Percentiles rank a stretch among this genome's conserved stretches.
phyloP scores from a whole-genome alignment of 345 rosid genomes.

The Eucalyptus coolabah region DNA sequence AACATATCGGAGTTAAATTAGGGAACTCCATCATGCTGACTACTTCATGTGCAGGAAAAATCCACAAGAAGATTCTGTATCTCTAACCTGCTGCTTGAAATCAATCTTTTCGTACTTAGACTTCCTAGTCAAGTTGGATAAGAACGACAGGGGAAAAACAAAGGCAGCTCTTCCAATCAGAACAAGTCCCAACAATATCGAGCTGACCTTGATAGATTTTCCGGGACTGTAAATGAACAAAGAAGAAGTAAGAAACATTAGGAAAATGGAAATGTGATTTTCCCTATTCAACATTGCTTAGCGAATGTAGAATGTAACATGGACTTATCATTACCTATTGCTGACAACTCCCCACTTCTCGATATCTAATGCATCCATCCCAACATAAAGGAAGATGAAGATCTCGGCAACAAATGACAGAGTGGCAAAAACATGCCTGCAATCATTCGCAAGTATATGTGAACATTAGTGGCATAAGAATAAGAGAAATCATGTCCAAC shows the following conservation, averaged over 20 bases:
- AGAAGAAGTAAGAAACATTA: background rate
- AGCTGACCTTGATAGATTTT: slow-evolving; percentile 24
- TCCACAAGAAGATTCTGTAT: background rate
- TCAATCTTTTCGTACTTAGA: slow-evolving; percentile 3
- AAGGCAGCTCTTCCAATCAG: slow-evolving; percentile 40
- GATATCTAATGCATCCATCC: slow-evolving; percentile 43
- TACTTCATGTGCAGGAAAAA: background rate
- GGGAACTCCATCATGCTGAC: background rate
- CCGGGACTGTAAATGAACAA: slow-evolving; percentile 20
- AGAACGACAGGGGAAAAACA: slow-evolving; percentile 30
- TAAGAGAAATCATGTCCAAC: background rate
- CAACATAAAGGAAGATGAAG: slow-evolving; percentile 42
- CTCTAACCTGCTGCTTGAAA: slow-evolving; percentile 18
- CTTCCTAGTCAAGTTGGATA: slow-evolving; percentile 32
- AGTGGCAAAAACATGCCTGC: slow-evolving; percentile 38
- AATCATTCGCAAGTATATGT: background rate
- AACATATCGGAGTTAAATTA: background rate
- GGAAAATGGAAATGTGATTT: background rate
- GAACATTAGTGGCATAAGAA: background rate
- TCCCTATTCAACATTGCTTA: background rate
- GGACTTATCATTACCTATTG: slow-evolving; percentile 7
- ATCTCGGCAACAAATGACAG: slow-evolving; percentile 36
- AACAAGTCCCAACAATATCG: slow-evolving; percentile 21
- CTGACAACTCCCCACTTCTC: slow-evolving; percentile 38
- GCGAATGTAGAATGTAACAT: background rate